phyloP scores from a whole-genome alignment of 78 protist species.

The Tieghemostelium lacteum region DNA sequence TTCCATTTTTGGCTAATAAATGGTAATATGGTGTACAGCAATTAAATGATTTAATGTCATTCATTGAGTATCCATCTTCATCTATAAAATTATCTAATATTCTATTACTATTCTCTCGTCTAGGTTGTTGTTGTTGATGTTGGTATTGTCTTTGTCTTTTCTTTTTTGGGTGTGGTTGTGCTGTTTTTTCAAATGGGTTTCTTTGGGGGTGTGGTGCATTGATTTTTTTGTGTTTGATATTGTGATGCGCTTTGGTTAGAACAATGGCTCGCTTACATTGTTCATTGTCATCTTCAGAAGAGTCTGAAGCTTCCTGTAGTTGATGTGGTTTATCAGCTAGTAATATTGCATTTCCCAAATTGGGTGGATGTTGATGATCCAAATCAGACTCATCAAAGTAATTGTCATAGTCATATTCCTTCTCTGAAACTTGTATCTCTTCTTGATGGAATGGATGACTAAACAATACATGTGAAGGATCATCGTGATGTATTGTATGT shows the following conservation, averaged over 20 bases:
- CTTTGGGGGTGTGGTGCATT: neutral
- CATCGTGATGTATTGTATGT: neutral
- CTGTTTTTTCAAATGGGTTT: neutral
- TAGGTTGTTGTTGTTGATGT: neutral
- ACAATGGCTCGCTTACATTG: neutral
- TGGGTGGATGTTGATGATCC: neutral
- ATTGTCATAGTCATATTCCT: neutral
- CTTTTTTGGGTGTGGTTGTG: neutral
- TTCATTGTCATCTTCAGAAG: neutral
- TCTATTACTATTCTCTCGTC: neutral
- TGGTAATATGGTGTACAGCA: conserved; percentile 21
- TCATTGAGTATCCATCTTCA: conserved; percentile 1
- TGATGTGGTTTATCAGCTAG: neutral
- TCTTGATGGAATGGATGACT: neutral
- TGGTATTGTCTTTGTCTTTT: neutral
- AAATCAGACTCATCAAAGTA: neutral
- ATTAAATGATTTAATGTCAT: conserved; percentile 1
- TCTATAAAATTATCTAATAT: neutral
- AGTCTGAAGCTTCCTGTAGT: neutral
- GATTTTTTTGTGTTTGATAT: neutral
- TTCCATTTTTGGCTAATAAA: conserved; percentile 1
- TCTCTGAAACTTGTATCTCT: neutral
- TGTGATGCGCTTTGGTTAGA: neutral
- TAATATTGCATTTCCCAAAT: conserved; percentile 1
- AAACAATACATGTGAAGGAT: neutral